Evolutionary conservation across 495 filamentous ascomycete genomes (phyloP).

Genomic region (Lasiosphaeria hispida): DNA sequence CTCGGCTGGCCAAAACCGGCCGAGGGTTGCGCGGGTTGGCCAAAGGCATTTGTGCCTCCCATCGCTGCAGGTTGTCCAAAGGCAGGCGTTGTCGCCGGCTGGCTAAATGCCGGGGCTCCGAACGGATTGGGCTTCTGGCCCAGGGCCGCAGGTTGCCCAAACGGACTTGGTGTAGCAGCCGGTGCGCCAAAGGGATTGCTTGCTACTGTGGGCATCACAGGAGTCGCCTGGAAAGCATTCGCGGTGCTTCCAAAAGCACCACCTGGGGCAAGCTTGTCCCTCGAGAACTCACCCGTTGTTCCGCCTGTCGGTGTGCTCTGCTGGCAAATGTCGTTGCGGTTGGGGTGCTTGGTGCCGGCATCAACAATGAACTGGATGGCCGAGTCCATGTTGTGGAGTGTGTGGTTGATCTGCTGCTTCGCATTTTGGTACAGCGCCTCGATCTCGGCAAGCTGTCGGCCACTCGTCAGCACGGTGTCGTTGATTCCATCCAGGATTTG

Average conservation of each 20-base stretch:
- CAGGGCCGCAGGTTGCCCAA: neutral
- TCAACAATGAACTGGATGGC: constrained; percentile 71
- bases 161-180: constrained; percentile 16
- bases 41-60: neutral
- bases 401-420: constrained; percentile 65
- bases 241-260: constrained; percentile 10
- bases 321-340: constrained; percentile 69
- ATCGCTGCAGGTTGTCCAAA: neutral
- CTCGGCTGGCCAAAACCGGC: constrained; percentile 45
- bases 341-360: constrained; percentile 71
- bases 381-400: constrained; percentile 63
- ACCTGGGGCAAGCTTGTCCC: neutral
- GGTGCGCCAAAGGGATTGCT: constrained; percentile 36
- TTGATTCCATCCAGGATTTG: neutral
- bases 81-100: neutral
- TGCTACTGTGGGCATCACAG: neutral
- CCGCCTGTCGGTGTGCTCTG: constrained; percentile 37
- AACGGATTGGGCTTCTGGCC: neutral
- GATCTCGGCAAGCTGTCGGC: constrained; percentile 57
- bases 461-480: constrained; percentile 9
- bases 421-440: constrained; percentile 55
- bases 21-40: no score
- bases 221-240: constrained; percentile 14
- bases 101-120: neutral
- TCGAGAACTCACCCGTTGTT: constrained; percentile 26